Base-by-base conservation (phyloP, 2,329 filamentous ascomycete genomes). In the Alternaria alternata region DNA sequence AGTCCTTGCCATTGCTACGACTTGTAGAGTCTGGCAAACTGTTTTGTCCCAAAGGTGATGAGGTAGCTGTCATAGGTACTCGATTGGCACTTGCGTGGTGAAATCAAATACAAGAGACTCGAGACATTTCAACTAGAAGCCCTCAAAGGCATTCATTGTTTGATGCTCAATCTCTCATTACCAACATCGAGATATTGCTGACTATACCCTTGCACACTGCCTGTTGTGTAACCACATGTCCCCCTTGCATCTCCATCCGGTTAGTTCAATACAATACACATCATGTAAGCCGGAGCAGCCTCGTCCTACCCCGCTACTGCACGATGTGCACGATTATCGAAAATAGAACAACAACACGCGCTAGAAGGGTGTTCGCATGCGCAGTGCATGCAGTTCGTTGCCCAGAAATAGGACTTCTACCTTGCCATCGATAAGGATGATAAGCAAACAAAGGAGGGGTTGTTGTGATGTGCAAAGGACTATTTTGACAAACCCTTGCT, bases 351-450 rank as follows among this genome's bases (percentile, higher is more conserved):
- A 34, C 20, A 36, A 43, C 38, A 30, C 12, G 20, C 57, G 58
- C 54, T 57, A 57, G 53, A 57, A 57, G 48, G 54, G 54, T 57
- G 59, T 61, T 61, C 59, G 59, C 59, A 58, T 61, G 41, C 48
- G 48, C 58, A 53, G 58, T 61, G 42, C 52, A 51, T 61, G 58
- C 54, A 48, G 57, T 60, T 56, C 53, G 30, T n/a, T 36, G n/a
- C 36, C 7, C 30, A 53, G 38, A 22, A 42, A 55, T 43, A 38
- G 46, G 30, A n/a, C 16, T n/a, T n/a, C 28, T 49, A 26, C 46
- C 46, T 49, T 4, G 39, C 18, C 6, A 36, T 26, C 8, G 51
- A 54, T 43, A 48, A 39, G 28, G 34, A n/a, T 22, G 39, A 26
- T 42, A 22, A 24, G 43, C 24, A 18, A 6, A 38, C 20, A 47